phyloP scores from a whole-genome alignment of 108 stramenopile species.

The Asterionellopsis glacialis region DNA sequence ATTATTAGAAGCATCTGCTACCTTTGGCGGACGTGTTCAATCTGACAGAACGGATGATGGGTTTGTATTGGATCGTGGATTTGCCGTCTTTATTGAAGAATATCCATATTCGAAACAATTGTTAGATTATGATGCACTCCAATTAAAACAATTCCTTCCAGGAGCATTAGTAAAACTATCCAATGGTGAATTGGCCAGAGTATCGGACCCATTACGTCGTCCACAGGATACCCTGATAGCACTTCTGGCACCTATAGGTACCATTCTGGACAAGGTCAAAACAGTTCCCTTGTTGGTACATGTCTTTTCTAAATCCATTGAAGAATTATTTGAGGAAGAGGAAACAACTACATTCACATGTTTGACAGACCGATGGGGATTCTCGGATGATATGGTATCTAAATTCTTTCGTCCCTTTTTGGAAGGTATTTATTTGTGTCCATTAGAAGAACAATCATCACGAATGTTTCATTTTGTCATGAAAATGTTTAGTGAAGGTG shows the following conservation, averaged over 20 bases:
- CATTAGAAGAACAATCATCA: slow-evolving; percentile 65
- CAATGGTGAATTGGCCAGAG: slow-evolving; percentile 31
- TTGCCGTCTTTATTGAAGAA: slow-evolving; percentile 86
- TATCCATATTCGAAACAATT: slow-evolving; percentile 64
- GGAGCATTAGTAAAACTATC: slow-evolving; percentile 74
- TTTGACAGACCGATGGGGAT: slow-evolving; percentile 55
- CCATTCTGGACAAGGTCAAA: slow-evolving; percentile 54
- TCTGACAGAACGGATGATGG: slow-evolving; percentile 68
- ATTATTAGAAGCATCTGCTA: slow-evolving; percentile 50
- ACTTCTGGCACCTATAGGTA: slow-evolving; percentile 64
- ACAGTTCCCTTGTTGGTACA: slow-evolving; percentile 56
- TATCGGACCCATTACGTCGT: slow-evolving; percentile 77
- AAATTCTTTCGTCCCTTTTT: slow-evolving; percentile 80
- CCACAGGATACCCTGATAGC: slow-evolving; percentile 42
- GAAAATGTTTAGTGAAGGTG: slow-evolving; percentile 80
- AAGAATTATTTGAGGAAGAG: slow-evolving; percentile 65
- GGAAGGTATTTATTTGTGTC: slow-evolving; percentile 78
- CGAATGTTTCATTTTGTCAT: slow-evolving; percentile 87
- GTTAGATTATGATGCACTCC: slow-evolving; percentile 60
- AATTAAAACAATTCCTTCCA: slow-evolving; percentile 57
- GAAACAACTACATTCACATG: slow-evolving; percentile 66
- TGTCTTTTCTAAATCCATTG: slow-evolving; percentile 45
- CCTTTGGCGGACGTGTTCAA: slow-evolving; percentile 71
- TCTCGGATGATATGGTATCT: slow-evolving; percentile 65
- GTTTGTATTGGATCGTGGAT: slow-evolving; percentile 76